These are phyloP conservation scores for Pseudocercospora crystallina DNA, from an alignment of 2,329 filamentous ascomycete genomes.

Conservation along the genomic window DNA sequence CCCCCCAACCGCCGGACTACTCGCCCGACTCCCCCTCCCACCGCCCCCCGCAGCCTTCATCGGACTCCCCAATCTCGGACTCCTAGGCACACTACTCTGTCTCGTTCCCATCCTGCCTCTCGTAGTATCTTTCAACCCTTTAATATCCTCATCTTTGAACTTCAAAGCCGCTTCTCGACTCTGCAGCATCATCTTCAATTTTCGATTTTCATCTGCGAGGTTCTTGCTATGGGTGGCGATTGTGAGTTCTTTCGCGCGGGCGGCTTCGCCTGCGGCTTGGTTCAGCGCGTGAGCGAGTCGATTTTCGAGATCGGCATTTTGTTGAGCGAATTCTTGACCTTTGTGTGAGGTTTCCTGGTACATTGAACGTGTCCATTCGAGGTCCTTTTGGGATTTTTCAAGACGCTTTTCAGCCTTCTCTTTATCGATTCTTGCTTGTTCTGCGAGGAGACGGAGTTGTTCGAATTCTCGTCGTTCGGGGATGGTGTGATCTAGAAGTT, in stretches of 20 bases:
- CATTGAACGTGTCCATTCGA: conserved; percentile 57
- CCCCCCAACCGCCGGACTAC: conserved; percentile 32
- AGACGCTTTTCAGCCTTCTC: conserved; percentile 33
- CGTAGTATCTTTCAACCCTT: conserved; percentile 32
- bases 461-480: conserved; percentile 37
- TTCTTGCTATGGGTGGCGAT: conserved; percentile 24
- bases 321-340: conserved; percentile 46
- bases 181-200: conserved; percentile 28
- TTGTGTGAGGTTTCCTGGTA: conserved; percentile 61
- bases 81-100: conserved; percentile 37
- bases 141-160: conserved; percentile 37
- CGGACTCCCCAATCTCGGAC: conserved; percentile 34
- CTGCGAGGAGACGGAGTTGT: conserved; percentile 21
- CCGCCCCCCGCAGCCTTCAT: conserved; percentile 29
- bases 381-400: conserved; percentile 44
- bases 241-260: conserved; percentile 26
- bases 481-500: conserved; percentile 29
- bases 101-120: conserved; percentile 38
- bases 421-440: conserved; percentile 26
- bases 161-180: conserved; percentile 31
- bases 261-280: conserved; percentile 31
- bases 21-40: conserved; percentile 27
- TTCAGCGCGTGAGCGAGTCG: conserved; percentile 30
- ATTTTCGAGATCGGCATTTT: conserved; percentile 50
- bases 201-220: conserved; percentile 28